Percentiles rank a stretch among this genome's conserved stretches.
Evolutionary conservation across 129 eudicot species (phyloP).

Genomic region (Flaveria trinervia): DNA sequence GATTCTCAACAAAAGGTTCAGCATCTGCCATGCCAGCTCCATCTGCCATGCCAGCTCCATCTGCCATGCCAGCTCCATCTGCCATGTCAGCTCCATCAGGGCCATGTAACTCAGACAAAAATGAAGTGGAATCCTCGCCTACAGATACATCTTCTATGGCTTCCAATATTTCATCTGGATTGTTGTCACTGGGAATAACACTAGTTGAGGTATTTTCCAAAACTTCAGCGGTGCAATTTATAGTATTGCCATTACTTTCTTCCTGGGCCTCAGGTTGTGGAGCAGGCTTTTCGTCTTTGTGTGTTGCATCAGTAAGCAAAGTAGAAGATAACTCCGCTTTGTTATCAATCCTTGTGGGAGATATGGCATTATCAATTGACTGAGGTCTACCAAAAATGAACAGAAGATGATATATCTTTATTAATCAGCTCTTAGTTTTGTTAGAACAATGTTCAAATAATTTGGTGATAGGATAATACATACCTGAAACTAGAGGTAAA

Average conservation of each 20-base stretch:
- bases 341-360: constrained; percentile 26
- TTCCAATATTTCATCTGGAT: constrained; percentile 34
- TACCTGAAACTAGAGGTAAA: constrained; percentile 49
- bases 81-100: constrained; percentile 32
- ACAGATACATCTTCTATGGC: constrained; percentile 36
- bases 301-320: not conserved
- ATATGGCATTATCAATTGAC: constrained; percentile 30
- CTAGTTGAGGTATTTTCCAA: constrained; percentile 16
- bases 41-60: constrained; percentile 35
- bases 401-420: not conserved
- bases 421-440: not conserved
- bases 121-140: constrained; percentile 47
- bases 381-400: constrained; percentile 38
- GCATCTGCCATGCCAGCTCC: constrained; percentile 21
- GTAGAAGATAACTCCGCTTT: constrained; percentile 24
- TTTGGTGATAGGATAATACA: constrained; percentile 14
- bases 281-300: constrained; percentile 17
- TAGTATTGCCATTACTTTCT: constrained; percentile 24
- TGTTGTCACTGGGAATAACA: constrained; percentile 24
- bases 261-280: constrained; percentile 1
- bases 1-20: constrained; percentile 35
- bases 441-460: not conserved
- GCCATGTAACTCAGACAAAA: constrained; percentile 49
- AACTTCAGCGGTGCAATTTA: constrained; percentile 22
- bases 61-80: constrained; percentile 28